Evolutionary conservation across 192 early-diverging fungal genomes (phyloP).

Genomic region (Lunasporangiospora selenospora): DNA sequence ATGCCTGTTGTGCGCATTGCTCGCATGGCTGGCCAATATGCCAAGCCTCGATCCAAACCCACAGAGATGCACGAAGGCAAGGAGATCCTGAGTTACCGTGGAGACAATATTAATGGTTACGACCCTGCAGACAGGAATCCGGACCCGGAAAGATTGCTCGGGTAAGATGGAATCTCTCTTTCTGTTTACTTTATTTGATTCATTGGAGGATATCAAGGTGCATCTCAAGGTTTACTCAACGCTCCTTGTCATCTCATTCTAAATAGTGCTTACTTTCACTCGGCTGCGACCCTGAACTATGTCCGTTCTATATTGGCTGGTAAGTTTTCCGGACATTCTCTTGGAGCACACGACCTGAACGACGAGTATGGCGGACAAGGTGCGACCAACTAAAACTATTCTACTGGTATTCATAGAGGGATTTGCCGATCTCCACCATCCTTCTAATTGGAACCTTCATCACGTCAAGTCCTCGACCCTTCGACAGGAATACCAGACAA

Average conservation of each 20-base stretch:
- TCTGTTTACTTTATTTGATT: not conserved
- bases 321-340: no score
- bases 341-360: no score
- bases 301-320: conserved; percentile 82
- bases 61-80: conserved; percentile 84
- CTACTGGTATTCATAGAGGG: not conserved
- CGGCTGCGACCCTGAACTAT: conserved; percentile 94
- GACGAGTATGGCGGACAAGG: no score
- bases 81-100: conserved; percentile 86
- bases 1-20: conserved; percentile 93
- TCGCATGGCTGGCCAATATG: conserved; percentile 98
- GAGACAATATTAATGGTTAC: conserved; percentile 97
- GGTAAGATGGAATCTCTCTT: conserved; percentile 36
- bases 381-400: no score
- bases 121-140: conserved; percentile 83
- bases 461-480: conserved; percentile 82
- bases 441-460: conserved; percentile 83
- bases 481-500: conserved; percentile 84
- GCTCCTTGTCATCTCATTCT: no score
- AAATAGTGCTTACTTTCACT: conserved; percentile 92
- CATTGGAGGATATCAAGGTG: not conserved
- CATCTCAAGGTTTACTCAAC: not conserved
- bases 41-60: conserved; percentile 94
- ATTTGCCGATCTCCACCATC: conserved; percentile 80
- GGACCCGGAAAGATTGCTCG: conserved; percentile 87